phyloP scores from a whole-genome alignment of 2,329 filamentous ascomycete genomes.

The Aspergillus sp. region DNA sequence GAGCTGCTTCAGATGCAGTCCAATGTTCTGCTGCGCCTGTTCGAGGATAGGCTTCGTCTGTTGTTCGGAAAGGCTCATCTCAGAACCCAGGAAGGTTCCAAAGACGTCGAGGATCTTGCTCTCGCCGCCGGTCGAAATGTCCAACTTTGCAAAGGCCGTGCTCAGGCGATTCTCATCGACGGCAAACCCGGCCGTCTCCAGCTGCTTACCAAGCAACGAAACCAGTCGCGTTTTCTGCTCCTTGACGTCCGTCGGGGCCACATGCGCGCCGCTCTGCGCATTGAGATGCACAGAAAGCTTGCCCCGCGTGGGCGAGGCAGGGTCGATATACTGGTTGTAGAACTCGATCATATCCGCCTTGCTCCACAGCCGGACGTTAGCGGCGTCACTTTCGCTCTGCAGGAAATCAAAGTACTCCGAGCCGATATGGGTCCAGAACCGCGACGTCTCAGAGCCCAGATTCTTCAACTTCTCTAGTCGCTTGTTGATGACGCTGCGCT shows the following conservation, averaged over 20 bases:
- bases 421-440: conserved; percentile 82
- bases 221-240: conserved; percentile 48
- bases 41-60: conserved; percentile 50
- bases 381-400: conserved; percentile 75
- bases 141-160: conserved; percentile 45
- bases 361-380: conserved; percentile 68
- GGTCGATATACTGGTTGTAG: conserved; percentile 72
- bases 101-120: conserved; percentile 53
- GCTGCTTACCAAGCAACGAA: conserved; percentile 44
- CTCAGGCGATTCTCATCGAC: conserved; percentile 43
- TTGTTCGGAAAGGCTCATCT: conserved; percentile 50
- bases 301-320: conserved; percentile 69
- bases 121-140: conserved; percentile 48
- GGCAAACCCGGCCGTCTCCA: conserved; percentile 48
- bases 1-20: conserved; percentile 42
- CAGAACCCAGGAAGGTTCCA: conserved; percentile 50
- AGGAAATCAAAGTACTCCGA: conserved; percentile 89
- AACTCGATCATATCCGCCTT: conserved; percentile 80
- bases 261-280: conserved; percentile 63
- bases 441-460: conserved; percentile 74
- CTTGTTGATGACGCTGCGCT: conserved; percentile 83
- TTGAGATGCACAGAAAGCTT: conserved; percentile 82
- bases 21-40: conserved; percentile 51
- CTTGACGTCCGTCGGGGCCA: conserved; percentile 30
- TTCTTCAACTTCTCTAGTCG: conserved; percentile 91